Evolutionary conservation across 371 early-diverging fungal species (phyloP).

Genomic region (Mycotypha africana): DNA sequence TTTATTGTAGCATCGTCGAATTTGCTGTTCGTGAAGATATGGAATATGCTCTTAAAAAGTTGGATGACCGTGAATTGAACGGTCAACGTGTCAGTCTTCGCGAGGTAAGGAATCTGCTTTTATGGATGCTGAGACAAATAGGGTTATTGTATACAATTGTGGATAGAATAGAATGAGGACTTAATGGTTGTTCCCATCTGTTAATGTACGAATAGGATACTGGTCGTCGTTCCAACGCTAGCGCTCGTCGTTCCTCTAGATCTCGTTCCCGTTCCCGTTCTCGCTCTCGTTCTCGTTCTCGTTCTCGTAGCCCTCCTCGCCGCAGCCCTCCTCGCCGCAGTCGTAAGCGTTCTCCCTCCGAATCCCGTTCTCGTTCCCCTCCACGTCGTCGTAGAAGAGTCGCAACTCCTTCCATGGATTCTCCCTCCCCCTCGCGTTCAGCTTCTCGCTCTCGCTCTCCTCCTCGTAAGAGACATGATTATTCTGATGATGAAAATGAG

Average conservation of each 20-base stretch:
- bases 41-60: constrained; percentile 79
- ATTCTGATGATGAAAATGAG: constrained; percentile 31
- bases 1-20: constrained; percentile 74
- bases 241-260: constrained; percentile 10
- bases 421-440: constrained; percentile 32
- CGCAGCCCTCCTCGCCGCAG: constrained; percentile 39
- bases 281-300: constrained; percentile 29
- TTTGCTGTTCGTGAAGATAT: constrained; percentile 78
- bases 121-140: no score
- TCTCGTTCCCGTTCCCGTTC: constrained; percentile 33
- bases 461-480: constrained; percentile 37
- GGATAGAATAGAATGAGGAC: neutral
- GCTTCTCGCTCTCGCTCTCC: constrained; percentile 35
- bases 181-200: no score
- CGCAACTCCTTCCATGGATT: constrained; percentile 32
- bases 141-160: no score
- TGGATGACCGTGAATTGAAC: constrained; percentile 83
- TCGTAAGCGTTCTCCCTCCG: constrained; percentile 32
- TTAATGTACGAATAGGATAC: constrained; percentile 23
- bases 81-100: constrained; percentile 74
- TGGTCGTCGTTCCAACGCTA: constrained; percentile 27
- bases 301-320: constrained; percentile 35
- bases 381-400: constrained; percentile 23
- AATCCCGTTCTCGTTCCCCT: constrained; percentile 36
- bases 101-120: constrained; percentile 50